Percentiles rank a stretch among this genome's conserved stretches.
These are phyloP conservation scores for Physcomitrium patens DNA, from an alignment of 225 moss, liverwort and hornwort genomes.

Conservation along the genomic window DNA sequence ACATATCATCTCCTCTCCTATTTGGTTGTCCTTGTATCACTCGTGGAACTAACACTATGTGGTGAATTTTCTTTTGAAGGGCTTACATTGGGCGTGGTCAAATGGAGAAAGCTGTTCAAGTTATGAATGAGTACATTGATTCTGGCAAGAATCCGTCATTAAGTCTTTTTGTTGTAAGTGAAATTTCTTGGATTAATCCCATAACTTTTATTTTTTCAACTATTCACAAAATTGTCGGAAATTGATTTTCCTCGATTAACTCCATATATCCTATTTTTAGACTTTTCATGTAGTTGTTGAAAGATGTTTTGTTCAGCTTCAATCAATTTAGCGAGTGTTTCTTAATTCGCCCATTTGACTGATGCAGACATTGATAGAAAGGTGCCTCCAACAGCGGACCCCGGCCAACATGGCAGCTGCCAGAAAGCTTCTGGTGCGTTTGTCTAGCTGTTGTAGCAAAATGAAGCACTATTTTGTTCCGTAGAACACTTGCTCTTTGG, in stretches of 20 bases:
- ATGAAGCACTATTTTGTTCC: background rate
- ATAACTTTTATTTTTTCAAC: background rate
- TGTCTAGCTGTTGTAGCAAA: background rate
- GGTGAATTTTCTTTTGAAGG: constrained; percentile 2
- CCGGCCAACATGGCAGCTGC: constrained; percentile 53
- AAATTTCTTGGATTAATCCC: constrained; percentile 1
- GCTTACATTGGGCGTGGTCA: constrained; percentile 35
- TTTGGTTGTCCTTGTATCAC: constrained; percentile 15
- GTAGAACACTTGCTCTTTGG: background rate
- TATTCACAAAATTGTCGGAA: background rate
- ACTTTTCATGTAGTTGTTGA: background rate
- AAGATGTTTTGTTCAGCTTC: background rate
- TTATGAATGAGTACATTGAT: constrained; percentile 52
- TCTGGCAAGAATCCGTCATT: constrained; percentile 58
- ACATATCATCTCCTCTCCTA: background rate
- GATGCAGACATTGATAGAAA: constrained; percentile 62
- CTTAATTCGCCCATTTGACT: constrained; percentile 5
- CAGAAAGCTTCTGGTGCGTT: constrained; percentile 61
- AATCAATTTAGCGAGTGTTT: background rate
- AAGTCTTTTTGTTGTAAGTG: constrained; percentile 62
- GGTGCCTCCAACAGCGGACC: constrained; percentile 46
- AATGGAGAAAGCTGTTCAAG: constrained; percentile 61
- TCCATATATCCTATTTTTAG: background rate
- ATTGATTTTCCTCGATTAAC: background rate
- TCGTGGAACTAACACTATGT: background rate